Evolutionary conservation across 2,329 filamentous ascomycete species (phyloP).

Genomic region (Zalaria obscura): DNA sequence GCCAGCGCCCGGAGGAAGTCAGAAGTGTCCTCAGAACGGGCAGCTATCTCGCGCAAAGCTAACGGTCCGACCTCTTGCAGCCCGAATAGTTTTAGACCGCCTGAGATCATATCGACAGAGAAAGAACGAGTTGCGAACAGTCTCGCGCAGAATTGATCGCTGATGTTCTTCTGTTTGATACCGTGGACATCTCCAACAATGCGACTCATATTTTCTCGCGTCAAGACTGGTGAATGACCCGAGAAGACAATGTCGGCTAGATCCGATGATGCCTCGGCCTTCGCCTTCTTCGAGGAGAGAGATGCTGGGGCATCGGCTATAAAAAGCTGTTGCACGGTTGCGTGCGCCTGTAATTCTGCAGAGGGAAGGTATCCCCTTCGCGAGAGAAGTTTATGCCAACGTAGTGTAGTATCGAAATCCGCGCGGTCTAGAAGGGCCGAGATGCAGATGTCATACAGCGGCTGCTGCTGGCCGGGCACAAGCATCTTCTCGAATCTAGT

Average conservation of each 20-base stretch:
- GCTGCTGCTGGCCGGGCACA: conserved; percentile 16
- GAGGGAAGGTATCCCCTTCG: conserved; percentile 23
- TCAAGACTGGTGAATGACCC: conserved; percentile 1
- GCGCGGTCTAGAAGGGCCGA: conserved; percentile 15
- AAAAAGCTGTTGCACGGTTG: conserved; percentile 16
- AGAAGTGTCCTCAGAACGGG: conserved; percentile 44
- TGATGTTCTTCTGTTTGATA: conserved; percentile 32
- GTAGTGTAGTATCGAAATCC: conserved; percentile 13
- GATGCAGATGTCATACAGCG: conserved; percentile 29
- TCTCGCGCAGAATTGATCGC: conserved; percentile 60
- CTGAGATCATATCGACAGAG: conserved; percentile 57
- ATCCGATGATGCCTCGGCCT: background rate
- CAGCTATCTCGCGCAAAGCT: conserved; percentile 62
- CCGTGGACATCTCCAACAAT: conserved; percentile 26
- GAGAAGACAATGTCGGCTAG: background rate
- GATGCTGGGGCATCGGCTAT: conserved; percentile 1
- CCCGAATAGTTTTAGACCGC: conserved; percentile 55
- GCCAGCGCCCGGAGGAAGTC: conserved; percentile 45
- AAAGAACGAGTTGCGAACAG: conserved; percentile 70
- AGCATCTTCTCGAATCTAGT: conserved; percentile 22
- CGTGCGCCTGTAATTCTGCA: conserved; percentile 14
- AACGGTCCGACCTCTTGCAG: conserved; percentile 59
- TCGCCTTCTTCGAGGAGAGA: too few species aligned
- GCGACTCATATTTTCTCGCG: conserved; percentile 17
- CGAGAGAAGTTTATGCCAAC: conserved; percentile 27